Base-by-base conservation (phyloP, 148 eudicot genomes). In the Pharnaceum exiguum region DNA sequence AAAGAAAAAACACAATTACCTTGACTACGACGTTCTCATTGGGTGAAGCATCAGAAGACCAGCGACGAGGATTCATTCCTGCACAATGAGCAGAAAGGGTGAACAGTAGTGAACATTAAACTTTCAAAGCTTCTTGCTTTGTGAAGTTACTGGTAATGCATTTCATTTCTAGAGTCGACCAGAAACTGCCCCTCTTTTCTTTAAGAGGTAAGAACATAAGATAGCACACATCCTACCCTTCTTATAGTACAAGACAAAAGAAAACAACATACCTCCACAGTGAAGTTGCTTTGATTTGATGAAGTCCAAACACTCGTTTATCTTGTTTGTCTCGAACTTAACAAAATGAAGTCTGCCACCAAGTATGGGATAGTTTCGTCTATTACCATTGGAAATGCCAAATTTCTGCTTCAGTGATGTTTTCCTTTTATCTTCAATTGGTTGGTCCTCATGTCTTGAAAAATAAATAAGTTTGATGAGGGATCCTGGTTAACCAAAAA, bases 291-390 rank as follows among this genome's bases (percentile, higher is more conserved):
- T 93, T 42, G 98, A 93, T 62, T 79, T 76, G 53, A 93, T 93
- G 68, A 93, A 93, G 61, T 93, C 96, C 50, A 93, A 74, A 75
- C 98, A 93, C 66, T 85, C 95, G 47, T 83, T 81, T 31, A 93
- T 85, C 73, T 93, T 93, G 35, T 68, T 17, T 16, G 98, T 93
- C 77, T 93, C 98, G 72, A 93, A 93, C 68, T 93, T 93, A 10
- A 93, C 96, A 76, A 93, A 93, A 79, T 93, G 98, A 30, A 93
- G 86, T 62, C 98, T 77, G 25, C 98, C 98, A 18, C 98, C 98
- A 67, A 93, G 98, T 72, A 93, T 79, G 10, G 96, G 98, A 62
- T 77, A 93, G 74, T 89, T 85, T 71, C 88, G 81, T 69, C 94
- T 76, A 53, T 48, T 81, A 40, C 84, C 82, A 77, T 81, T 83